Evolutionary conservation across 257 asterid species (phyloP), one percentile per base, ranked within the genome.

Genomic region (Primulina eburnea): DNA sequence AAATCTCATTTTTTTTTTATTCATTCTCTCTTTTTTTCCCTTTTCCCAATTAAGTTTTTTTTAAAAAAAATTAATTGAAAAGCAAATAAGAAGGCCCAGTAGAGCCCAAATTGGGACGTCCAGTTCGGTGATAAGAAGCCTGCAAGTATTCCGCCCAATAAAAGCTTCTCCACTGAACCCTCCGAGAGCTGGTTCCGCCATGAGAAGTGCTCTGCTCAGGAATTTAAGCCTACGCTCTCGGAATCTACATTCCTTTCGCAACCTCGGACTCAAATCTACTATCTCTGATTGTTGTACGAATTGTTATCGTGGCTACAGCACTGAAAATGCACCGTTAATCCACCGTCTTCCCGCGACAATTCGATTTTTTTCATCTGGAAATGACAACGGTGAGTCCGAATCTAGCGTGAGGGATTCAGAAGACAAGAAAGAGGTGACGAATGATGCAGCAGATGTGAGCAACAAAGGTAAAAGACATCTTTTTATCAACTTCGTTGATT

Each of bases 171-270:
- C 53, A 43, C n/a, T 43, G 56, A 47, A 47, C 56, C 56, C 56
- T 47, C 20, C 14, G 47, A 9, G 47, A 47, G 56, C 56, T 47
- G 16, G 56, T 47, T 28, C 20, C 75, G 56, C 76, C 76, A 90
- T 90, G 97, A 87, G 87, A 78, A 80, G 89, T 73, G 79, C 76
- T 81, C 75, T 83, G 64, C 77, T 83, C 33, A 83, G 84, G 62
- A 81, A 68, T 18, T 24, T 88, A 57, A 50, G 75, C 77, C 73
- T 84, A 61, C 74, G 34, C 82, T 28, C 85, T 10, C 92, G 89
- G 63, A 78, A 58, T 81, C 78, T 78, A 63, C 76, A 57, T 67
- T 72, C 71, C 59, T 62, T 79, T 71, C 79, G 73, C 62, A 67
- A 21, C 30, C 69, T 76, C 71, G 75, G 73, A 60, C 62, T 71